Conservation (phyloP, 1,284 basidiomycete genomes). For the Microbotryum silenes-acaulis region DNA sequence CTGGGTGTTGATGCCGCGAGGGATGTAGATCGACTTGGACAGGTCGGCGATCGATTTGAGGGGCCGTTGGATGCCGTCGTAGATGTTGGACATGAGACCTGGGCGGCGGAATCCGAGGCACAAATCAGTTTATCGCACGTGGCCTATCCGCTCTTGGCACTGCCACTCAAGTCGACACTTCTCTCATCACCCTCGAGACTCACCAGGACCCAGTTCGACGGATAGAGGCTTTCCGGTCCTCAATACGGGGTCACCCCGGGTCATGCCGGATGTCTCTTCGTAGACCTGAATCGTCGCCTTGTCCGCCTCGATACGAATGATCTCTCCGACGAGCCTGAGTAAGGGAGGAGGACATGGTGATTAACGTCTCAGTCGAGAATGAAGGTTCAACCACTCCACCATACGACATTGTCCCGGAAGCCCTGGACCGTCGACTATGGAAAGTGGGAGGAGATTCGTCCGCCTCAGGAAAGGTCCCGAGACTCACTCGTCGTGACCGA, state of each 20-base stretch:
- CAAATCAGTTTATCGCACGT: background rate
- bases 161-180: background rate
- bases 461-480: background rate
- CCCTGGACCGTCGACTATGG: too few species aligned
- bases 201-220: constrained; percentile 94
- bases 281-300: constrained; percentile 99
- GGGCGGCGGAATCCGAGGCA: constrained; percentile 7
- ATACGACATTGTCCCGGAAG: background rate
- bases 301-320: constrained; percentile 92
- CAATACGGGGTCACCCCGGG: constrained; percentile 94
- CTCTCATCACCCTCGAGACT: constrained; percentile 16
- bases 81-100: constrained; percentile 98
- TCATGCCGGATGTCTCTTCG: constrained; percentile 81
- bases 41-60: constrained; percentile 86
- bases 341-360: background rate
- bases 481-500: constrained; percentile 75
- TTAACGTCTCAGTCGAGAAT: background rate
- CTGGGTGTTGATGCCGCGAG: constrained; percentile 94
- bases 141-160: background rate
- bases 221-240: constrained; percentile 94
- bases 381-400: background rate
- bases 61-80: constrained; percentile 86
- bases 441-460: background rate
- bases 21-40: constrained; percentile 97
- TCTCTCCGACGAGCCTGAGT: constrained; percentile 55